A percentile compares a stretch with the other conserved stretches of the same genome.
Conservation (phyloP, 106 monocot genomes). For the Allium sativum region DNA sequence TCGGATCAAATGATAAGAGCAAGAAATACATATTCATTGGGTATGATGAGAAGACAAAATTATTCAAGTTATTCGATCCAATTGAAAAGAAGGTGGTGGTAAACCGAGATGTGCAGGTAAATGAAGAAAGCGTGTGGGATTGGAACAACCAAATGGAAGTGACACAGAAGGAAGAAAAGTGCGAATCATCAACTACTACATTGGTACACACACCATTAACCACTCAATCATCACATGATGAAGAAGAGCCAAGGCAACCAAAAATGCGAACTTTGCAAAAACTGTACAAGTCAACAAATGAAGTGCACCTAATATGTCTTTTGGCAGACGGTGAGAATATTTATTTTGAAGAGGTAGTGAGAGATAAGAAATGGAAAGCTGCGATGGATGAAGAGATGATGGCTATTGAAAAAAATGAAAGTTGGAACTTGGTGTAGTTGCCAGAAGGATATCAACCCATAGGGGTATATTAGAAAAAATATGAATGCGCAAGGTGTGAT, state of each 20-base stretch:
- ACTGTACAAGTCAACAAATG: constrained; percentile 6
- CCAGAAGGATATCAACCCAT: too few species aligned
- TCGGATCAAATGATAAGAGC: background rate
- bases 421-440: too few species aligned
- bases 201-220: background rate
- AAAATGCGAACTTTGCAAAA: constrained; percentile 8
- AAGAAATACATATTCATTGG: too few species aligned
- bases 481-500: background rate
- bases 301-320: background rate
- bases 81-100: constrained; percentile 7
- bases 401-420: too few species aligned
- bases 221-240: constrained; percentile 10
- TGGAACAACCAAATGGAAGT: constrained; percentile 3
- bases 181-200: constrained; percentile 5
- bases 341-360: too few species aligned
- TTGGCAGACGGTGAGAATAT: background rate
- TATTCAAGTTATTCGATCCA: background rate
- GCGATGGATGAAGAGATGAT: too few species aligned
- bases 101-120: constrained; percentile 2
- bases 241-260: constrained; percentile 1
- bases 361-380: too few species aligned
- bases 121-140: constrained; percentile 1
- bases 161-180: background rate
- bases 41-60: constrained; percentile 4
- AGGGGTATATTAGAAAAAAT: background rate